Conservation (phyloP, 164 flowering plant genomes). For the Dillenia turbinata region DNA sequence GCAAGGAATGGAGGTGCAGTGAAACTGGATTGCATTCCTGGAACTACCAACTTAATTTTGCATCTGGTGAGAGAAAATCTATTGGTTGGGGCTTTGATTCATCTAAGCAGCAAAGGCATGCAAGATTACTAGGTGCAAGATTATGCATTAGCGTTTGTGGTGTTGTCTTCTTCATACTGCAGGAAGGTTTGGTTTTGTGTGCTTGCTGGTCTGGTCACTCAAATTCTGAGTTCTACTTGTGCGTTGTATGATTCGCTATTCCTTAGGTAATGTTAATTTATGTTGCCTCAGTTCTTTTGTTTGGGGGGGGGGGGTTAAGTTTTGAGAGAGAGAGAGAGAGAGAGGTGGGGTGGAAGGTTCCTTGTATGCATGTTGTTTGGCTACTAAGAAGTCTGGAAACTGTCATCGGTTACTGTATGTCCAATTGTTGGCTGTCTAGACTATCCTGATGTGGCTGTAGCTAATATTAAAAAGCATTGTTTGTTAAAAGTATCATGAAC, state of each 20-base stretch:
- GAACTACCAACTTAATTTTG: conserved; percentile 10
- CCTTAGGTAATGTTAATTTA: too few relatives aligned
- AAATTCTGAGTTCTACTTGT: conserved; percentile 14
- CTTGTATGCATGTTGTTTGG: too few relatives aligned
- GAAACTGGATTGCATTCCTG: conserved; percentile 5
- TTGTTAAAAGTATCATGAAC: too few relatives aligned
- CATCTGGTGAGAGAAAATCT: conserved; percentile 1
- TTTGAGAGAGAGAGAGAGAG: too few relatives aligned
- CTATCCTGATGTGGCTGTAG: too few relatives aligned
- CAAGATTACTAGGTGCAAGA: conserved; percentile 4
- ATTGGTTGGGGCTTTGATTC: conserved; percentile 8
- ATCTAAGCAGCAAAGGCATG: conserved; percentile 15
- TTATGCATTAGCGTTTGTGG: conserved; percentile 16
- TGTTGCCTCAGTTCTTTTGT: too few relatives aligned
- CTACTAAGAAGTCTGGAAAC: too few relatives aligned
- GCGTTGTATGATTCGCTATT: conserved; percentile 5
- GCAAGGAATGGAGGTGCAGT: background rate
- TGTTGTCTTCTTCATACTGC: conserved; percentile 19
- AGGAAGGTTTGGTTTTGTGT: conserved; percentile 19
- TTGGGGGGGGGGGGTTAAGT: too few relatives aligned
- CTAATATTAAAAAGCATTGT: too few relatives aligned
- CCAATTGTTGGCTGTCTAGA: too few relatives aligned
- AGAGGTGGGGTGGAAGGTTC: too few relatives aligned
- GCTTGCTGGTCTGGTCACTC: conserved; percentile 23
- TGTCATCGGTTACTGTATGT: too few relatives aligned